A percentile compares a stretch with the other conserved stretches of the same genome.
Conservation (phyloP, 345 rosid genomes). For the Conringia planisiliqua region DNA sequence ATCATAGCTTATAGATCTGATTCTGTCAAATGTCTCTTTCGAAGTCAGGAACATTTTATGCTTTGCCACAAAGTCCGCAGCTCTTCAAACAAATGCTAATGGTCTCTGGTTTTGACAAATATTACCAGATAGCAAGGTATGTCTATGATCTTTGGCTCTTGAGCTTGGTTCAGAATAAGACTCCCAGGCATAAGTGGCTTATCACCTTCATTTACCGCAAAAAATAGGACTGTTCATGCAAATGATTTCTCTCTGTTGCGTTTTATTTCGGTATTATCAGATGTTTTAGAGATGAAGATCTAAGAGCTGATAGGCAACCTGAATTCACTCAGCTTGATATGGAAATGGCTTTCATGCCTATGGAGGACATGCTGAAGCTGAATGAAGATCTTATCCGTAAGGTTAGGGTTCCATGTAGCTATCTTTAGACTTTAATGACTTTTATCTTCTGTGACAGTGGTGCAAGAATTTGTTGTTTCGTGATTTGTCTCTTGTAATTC, state of each 20-base stretch:
- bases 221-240: background rate
- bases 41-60: slow-evolving; percentile 99
- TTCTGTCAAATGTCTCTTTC: slow-evolving; percentile 46
- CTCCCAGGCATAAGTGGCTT: background rate
- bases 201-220: slow-evolving; percentile 5
- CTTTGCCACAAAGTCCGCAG: slow-evolving; percentile 97
- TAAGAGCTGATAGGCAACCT: slow-evolving; percentile 98
- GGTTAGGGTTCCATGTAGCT: slow-evolving; percentile 42
- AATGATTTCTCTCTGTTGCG: slow-evolving; percentile 15
- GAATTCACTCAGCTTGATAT: slow-evolving; percentile 98
- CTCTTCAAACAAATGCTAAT: slow-evolving; percentile 95
- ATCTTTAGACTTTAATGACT: background rate
- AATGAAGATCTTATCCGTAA: slow-evolving; percentile 89
- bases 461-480: background rate
- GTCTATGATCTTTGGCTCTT: slow-evolving; percentile 14
- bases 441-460: background rate
- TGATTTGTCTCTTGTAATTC: slow-evolving; percentile 7
- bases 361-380: slow-evolving; percentile 85
- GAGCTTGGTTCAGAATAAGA: slow-evolving; percentile 9
- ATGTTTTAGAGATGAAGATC: slow-evolving; percentile 98
- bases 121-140: slow-evolving; percentile 95
- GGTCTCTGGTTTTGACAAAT: slow-evolving; percentile 97
- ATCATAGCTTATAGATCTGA: slow-evolving; percentile 35
- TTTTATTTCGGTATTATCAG: slow-evolving; percentile 36
- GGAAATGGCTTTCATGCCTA: slow-evolving; percentile 87